Evolutionary conservation across 192 early-diverging fungal genomes (phyloP).

Genomic region (Mortierella claussenii): DNA sequence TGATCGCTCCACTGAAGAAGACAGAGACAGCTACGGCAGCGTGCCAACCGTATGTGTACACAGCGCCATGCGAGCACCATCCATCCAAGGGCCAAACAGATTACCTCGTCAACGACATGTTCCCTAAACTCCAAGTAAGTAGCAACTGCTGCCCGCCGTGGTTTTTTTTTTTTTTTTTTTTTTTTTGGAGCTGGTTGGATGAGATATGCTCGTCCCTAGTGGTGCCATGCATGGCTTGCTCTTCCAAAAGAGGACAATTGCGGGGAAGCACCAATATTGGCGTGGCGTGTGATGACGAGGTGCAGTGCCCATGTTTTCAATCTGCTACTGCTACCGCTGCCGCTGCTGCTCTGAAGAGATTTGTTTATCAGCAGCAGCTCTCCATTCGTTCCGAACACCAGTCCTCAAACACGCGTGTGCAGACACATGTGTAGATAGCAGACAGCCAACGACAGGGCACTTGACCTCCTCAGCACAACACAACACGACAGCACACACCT

Average conservation of each 20-base stretch:
- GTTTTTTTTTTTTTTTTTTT: constrained; percentile 13
- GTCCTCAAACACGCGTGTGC: too few species aligned
- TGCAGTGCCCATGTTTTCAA: not conserved
- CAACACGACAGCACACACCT: too few species aligned
- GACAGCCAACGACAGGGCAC: too few species aligned
- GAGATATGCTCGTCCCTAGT: not conserved
- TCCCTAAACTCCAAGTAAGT: constrained; percentile 53
- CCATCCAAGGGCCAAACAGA: constrained; percentile 46
- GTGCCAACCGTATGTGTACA: constrained; percentile 41
- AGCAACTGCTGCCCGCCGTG: too few species aligned
- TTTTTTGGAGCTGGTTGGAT: not conserved
- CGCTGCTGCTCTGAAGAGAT: too few species aligned
- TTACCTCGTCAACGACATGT: constrained; percentile 55
- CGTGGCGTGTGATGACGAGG: constrained; percentile 29
- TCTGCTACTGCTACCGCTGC: too few species aligned
- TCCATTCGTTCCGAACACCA: too few species aligned
- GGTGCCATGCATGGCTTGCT: too few species aligned
- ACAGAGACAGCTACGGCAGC: not conserved
- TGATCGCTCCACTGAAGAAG: constrained; percentile 37
- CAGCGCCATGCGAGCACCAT: constrained; percentile 50
- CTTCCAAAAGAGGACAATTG: constrained; percentile 14
- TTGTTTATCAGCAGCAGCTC: too few species aligned
- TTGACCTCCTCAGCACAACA: too few species aligned
- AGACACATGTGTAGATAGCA: constrained; percentile 47
- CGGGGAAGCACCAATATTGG: constrained; percentile 4